These are phyloP conservation scores for Rugonectria rugulosa DNA, from an alignment of 2,329 filamentous ascomycete genomes.

Conservation along the genomic window DNA sequence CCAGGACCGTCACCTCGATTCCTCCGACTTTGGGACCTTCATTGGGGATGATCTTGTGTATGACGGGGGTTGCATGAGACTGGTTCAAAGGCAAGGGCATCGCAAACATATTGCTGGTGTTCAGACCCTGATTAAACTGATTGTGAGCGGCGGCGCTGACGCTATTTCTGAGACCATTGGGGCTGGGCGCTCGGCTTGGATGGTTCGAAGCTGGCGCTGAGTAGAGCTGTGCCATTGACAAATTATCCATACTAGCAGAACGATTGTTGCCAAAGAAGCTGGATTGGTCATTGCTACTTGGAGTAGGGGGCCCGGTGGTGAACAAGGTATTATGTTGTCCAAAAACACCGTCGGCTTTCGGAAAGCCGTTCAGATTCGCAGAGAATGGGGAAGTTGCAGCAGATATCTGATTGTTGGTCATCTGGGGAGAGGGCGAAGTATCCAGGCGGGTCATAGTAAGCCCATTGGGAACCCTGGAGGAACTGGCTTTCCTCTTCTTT, in stretches of 20 bases:
- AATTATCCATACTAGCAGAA: conserved; percentile 70
- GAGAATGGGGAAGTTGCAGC: conserved; percentile 62
- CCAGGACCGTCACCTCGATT: conserved; percentile 86
- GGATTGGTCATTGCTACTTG: conserved; percentile 68
- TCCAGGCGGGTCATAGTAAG: conserved; percentile 86
- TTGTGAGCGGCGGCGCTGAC: conserved; percentile 50
- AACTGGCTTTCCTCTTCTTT: conserved; percentile 85
- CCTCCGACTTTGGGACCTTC: conserved; percentile 85
- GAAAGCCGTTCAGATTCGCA: conserved; percentile 54
- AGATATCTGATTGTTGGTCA: conserved; percentile 48
- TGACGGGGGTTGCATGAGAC: conserved; percentile 62
- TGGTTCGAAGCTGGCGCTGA: conserved; percentile 77
- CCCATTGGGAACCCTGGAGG: conserved; percentile 74
- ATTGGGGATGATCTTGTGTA: conserved; percentile 83
- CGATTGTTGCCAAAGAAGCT: conserved; percentile 65
- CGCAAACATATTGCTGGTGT: conserved; percentile 58
- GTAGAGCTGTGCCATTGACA: conserved; percentile 70
- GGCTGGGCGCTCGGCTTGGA: conserved; percentile 80
- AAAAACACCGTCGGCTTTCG: conserved; percentile 55
- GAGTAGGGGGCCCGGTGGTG: conserved; percentile 69
- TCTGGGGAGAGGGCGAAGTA: conserved; percentile 56
- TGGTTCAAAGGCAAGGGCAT: conserved; percentile 58
- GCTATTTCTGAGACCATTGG: conserved; percentile 61
- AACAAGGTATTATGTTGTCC: conserved; percentile 53
- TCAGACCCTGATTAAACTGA: conserved; percentile 57